A percentile compares a stretch with the other conserved stretches of the same genome.
Conservation (phyloP, 2,329 filamentous ascomycete species). For the Parastagonospora nodorum region DNA sequence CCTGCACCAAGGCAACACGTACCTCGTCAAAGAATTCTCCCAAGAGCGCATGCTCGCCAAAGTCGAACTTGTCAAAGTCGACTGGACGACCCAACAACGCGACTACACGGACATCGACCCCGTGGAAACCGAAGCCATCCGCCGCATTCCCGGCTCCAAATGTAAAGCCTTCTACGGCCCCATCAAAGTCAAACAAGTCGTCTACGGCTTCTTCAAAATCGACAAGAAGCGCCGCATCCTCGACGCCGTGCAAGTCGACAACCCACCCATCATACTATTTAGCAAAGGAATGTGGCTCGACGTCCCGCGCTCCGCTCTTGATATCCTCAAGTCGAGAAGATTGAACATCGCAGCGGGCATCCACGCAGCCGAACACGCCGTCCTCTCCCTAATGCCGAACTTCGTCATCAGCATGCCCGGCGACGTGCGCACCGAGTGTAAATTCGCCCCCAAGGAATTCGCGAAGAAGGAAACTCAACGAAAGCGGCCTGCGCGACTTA, state of each 20-base stretch:
- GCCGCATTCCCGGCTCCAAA: constrained; percentile 66
- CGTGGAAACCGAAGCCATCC: constrained; percentile 86
- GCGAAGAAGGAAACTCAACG: constrained; percentile 69
- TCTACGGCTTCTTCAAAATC: constrained; percentile 98
- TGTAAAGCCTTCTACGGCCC: constrained; percentile 82
- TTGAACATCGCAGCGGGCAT: constrained; percentile 88
- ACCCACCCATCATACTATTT: constrained; percentile 83
- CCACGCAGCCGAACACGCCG: constrained; percentile 90
- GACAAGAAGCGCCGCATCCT: constrained; percentile 83
- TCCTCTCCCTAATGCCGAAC: constrained; percentile 84
- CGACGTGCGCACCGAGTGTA: constrained; percentile 94
- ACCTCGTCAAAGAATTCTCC: constrained; percentile 86
- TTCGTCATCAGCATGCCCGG: constrained; percentile 89
- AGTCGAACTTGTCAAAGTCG: constrained; percentile 86
- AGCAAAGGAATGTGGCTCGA: constrained; percentile 97
- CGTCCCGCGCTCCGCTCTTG: constrained; percentile 76
- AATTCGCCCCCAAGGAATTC: constrained; percentile 86
- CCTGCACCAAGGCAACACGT: constrained; percentile 91
- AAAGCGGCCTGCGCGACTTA: constrained; percentile 85
- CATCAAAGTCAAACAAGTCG: constrained; percentile 83
- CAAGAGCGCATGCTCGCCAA: constrained; percentile 81
- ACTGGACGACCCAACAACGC: constrained; percentile 92
- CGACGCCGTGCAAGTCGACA: constrained; percentile 91
- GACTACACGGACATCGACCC: constrained; percentile 96
- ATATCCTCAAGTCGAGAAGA: constrained; percentile 73